Conservation (phyloP, 495 filamentous ascomycete genomes). For the Neurospora discreta region DNA sequence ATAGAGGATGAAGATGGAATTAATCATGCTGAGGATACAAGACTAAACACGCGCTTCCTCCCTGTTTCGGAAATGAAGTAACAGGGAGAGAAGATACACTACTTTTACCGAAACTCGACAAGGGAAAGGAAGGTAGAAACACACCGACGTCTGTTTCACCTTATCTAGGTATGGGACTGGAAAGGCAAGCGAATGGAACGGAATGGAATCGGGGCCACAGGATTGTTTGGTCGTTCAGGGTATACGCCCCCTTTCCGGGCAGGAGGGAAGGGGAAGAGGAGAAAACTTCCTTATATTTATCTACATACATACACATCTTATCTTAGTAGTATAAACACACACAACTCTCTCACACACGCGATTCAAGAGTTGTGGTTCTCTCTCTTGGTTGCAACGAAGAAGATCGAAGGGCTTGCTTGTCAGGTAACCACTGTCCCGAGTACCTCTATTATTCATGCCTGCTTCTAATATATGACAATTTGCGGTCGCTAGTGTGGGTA, state of each 20-base stretch:
- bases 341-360: neutral
- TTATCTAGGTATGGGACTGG: neutral
- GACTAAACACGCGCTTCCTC: neutral
- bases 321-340: neutral
- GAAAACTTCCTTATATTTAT: slow-evolving; percentile 1
- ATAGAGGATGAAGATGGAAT: neutral
- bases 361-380: neutral
- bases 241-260: neutral
- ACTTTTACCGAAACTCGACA: neutral
- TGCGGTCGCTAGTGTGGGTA: neutral
- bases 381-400: neutral
- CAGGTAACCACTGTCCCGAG: neutral
- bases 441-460: neutral
- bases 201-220: neutral
- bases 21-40: neutral
- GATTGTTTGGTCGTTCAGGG: neutral
- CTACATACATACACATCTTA: slow-evolving; percentile 1
- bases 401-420: neutral
- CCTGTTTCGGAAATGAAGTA: neutral
- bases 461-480: neutral
- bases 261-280: neutral
- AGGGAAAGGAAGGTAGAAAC: neutral
- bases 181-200: neutral
- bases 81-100: neutral
- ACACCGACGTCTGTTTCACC: neutral